Base-by-base conservation (phyloP, 2,329 filamentous ascomycete species). In the Intubia oerlemansii region DNA sequence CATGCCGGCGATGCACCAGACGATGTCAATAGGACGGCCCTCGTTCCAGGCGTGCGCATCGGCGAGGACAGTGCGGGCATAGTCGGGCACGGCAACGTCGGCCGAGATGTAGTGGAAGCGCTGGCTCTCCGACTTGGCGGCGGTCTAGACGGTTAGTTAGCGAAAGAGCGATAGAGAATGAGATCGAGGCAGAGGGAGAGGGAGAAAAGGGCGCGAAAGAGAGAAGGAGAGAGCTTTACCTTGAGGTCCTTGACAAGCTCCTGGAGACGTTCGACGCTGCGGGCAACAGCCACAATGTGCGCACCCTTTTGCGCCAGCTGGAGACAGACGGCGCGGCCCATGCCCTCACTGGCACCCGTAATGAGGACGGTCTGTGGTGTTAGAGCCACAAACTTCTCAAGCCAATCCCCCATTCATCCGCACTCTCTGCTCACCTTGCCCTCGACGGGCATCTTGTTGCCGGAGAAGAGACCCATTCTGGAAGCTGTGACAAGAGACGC, bases 321-420 rank as follows among this genome's bases (percentile, higher is more conserved):
- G 29, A 67, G 61, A 5, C 74, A 82, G 13, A 73, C 66, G 29
- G 69, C 68, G 40, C 72, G 69, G 34, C 88, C 88, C 75, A 93
- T 80, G 33, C 88, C 88, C 45, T 93, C 79, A 1, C 88, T 93
- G 18, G 74, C 82, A 26, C 88, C 88, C 1, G 88, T 98, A 29
- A 98, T 58, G 31, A 95, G 58, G 29, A 90, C 62, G 3, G 84
- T 92, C 82, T 92, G n/a, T 2, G 3, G 4, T 24, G n/a, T 29
- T 8, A 29, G 19, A 17, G n/a, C n/a, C n/a, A n/a, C n/a, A n/a
- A n/a, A n/a, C n/a, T n/a, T n/a, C n/a, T n/a, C n/a, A n/a, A n/a
- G n/a, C n/a, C n/a, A n/a, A n/a, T n/a, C n/a, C n/a, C n/a, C n/a
- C n/a, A n/a, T n/a, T n/a, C n/a, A n/a, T n/a, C 9, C 9, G n/a